Base-by-base conservation (phyloP, 345 rosid genomes). In the Syzygium oleosum region DNA sequence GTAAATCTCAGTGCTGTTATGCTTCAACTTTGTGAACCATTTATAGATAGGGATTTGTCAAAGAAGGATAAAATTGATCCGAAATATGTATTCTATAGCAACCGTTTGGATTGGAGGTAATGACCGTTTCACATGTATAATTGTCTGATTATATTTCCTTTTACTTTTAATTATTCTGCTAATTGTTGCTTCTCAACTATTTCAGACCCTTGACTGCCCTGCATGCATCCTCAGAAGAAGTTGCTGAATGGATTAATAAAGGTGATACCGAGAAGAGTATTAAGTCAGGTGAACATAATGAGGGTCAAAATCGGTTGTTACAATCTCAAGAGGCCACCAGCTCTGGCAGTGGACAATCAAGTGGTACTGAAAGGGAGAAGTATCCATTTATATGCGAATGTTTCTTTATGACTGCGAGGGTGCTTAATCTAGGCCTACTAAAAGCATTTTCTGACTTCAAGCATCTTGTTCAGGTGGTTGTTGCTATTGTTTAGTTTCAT, bases 401-500 rank as follows among this genome's bases (percentile, higher is more conserved):
- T 93, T 98, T 98, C 95, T 98, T 97, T 90, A 98, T 98, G 98
- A 97, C 99, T 73, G 98, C 98, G 86, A 93, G 99, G 95, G 99
- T 94, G 89, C 98, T 97, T 84, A 98, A 95, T 91, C 90, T 98
- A 94, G 99, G 99, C 89, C 94, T 98, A 87, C 84, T 98, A 88
- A 98, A 98, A 92, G 97, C 99, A 89, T 96, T 96, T 94, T 96
- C 98, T 11, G 99, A 98, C 93, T 98, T 95, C 87, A 98, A 97
- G 94, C 99, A 96, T 94, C 95, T 98, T 80, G 91, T 94, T 89
- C 99, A 98, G 99, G 99, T 97, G 93, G 85, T 73, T 34, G 9
- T 77, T 51, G 27, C 29, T 85, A 43, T 52, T 38, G 49, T 19
- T 68, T 73, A 10, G 49, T 73, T 73, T 73, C 49, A 19, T 38